Base-by-base conservation (phyloP, 768 basidiomycete genomes). In the Mycena leptocephala region DNA sequence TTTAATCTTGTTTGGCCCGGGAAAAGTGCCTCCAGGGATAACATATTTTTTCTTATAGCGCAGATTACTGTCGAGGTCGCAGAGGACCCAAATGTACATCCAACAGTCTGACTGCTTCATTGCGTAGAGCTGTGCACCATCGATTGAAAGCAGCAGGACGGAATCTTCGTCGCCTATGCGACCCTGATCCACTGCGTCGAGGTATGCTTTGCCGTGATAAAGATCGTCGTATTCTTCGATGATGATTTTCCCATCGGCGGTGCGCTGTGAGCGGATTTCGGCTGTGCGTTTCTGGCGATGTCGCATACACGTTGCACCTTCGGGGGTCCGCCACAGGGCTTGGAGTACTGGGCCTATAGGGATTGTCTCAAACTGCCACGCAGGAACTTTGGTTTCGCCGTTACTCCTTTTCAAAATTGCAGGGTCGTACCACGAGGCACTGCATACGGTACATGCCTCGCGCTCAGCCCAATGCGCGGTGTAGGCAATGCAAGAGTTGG, bases 51-150 rank as follows among this genome's bases (percentile, higher is more conserved):
- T 81, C 56, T 81, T 82, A 74, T 83, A 82, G 11, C 79, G 79
- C 10, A 26, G 6, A 11, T 81, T 70, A 0, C 84, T 85, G 10
- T 69, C 39, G 13, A 80, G 79, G 66, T 87, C 80, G 6, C 81
- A 51, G 13, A 89, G 76, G 7, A 88, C 70, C 87, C 88, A 89
- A 10, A 89, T 85, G 32, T 70, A 82, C 5, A 89, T 87, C 88
- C 87, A 88, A 26, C 81, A 83, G 62, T 89, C 87, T 0, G 88
- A 90, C 35, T 79, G 71, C 76, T 89, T 89, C 73, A 81, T 81
- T n/a, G 76, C 77, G 68, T 88, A 89, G 0, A 90, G 83, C 72
- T 90, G 88, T 0, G 86, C 86, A 10, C 89, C 85, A 76, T 89
- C 87, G 0, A 87, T 72, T 0, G 86, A 86, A 13, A 87, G 73